Base-by-base conservation (phyloP, 495 filamentous ascomycete species). In the Aspergillus avenaceus region DNA sequence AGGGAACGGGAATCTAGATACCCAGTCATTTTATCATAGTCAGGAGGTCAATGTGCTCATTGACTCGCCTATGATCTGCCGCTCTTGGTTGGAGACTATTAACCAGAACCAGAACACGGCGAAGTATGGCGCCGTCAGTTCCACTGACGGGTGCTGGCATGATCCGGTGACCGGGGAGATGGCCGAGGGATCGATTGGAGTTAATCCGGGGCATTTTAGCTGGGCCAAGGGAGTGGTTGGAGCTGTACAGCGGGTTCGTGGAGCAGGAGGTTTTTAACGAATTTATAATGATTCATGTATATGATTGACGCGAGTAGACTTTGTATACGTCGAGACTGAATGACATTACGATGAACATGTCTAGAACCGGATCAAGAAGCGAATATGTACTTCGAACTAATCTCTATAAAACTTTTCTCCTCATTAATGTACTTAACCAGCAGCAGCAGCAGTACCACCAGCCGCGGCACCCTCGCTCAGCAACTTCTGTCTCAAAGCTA, bases 1-100 rank as follows among this genome's bases (percentile, higher is more conserved):
- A 70, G 85, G 86, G 5, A 87, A 81, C 53, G 87, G 87, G 1
- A 91, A 91, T 59, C 81, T 87, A 58, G 87, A 91, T 47, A 89
- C 87, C n/a, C 87, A 91, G 69, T 81, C 75, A 50, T 91, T 83
- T 81, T 90, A 73, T 54, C 86, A 91, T 60, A 81, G 75, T 28
- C 85, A 88, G 63, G 87, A 91, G 60, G 75, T 86, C 47, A 91
- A 91, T 56, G 55, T 90, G 11, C 76, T 91, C 73, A 59, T 89
- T 12, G 87, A 91, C 48, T 83, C 77, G 3, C 58, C 62, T 0
- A 46, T 69, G 2, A 58, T 90, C 6, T 91, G 86, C 52, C 53
- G 60, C 47, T 64, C 67, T 28, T 90, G 87, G 86, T 70, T 76
- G 14, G 79, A 82, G 18, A 81, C 70, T 0, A 65, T 90, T 13